Evolutionary conservation across 352 stramenopile species (phyloP).

Genomic region (Thraustochytrium striatum): DNA sequence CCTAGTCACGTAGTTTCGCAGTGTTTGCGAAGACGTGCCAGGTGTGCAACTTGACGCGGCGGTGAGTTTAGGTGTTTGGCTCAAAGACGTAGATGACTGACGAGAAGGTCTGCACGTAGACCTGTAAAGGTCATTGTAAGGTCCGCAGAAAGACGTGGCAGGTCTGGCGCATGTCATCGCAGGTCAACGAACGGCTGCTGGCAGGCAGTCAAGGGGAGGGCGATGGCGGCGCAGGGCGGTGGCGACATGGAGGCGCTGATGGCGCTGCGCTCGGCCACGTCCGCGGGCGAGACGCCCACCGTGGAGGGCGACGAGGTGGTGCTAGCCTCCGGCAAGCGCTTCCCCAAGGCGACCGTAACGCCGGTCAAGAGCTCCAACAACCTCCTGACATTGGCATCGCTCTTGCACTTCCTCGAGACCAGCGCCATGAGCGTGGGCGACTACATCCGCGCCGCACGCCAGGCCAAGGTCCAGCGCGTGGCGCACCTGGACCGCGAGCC

Average conservation of each 20-base stretch:
- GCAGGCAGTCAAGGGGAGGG: too few relatives aligned
- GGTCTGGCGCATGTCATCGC: too few relatives aligned
- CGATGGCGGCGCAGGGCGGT: too few relatives aligned
- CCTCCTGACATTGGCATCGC: not conserved
- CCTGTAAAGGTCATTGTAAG: too few relatives aligned
- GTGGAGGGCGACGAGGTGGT: conserved; percentile 2
- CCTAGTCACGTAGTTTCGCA: too few relatives aligned
- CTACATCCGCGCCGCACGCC: not conserved
- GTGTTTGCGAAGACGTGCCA: too few relatives aligned
- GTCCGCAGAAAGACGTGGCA: too few relatives aligned
- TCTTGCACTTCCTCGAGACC: not conserved
- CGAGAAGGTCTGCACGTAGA: too few relatives aligned
- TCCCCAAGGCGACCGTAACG: not conserved
- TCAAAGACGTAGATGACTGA: too few relatives aligned
- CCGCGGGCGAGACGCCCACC: not conserved
- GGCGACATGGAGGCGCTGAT: conserved; percentile 35
- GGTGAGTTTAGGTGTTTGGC: too few relatives aligned
- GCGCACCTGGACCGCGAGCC: not conserved
- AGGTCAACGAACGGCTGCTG: too few relatives aligned
- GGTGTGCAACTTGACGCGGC: too few relatives aligned
- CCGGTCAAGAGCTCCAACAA: not conserved
- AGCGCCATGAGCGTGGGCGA: not conserved
- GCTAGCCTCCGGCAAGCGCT: not conserved
- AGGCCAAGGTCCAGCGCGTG: not conserved
- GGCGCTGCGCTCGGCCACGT: conserved; percentile 4